Evolutionary conservation across 2,329 filamentous ascomycete genomes (phyloP).

Genomic region (Furcasterigmium sp.): DNA sequence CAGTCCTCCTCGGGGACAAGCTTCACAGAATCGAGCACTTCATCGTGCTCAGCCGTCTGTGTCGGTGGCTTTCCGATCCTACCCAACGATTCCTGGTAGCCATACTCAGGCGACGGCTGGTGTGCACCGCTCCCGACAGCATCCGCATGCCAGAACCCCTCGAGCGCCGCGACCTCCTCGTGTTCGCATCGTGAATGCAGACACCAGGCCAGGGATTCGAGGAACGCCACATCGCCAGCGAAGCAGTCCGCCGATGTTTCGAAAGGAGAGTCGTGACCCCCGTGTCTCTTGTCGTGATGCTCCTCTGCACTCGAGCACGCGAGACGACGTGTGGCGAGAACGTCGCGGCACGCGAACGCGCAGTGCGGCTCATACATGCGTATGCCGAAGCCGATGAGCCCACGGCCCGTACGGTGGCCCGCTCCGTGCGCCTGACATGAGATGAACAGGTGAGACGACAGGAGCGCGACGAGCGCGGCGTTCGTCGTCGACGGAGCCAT

Average conservation of each 20-base stretch:
- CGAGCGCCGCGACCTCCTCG: conserved; percentile 7
- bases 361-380: conserved; percentile 17
- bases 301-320: conserved; percentile 13
- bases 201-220: conserved; percentile 18
- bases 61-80: background rate
- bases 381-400: conserved; percentile 11
- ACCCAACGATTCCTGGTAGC: background rate
- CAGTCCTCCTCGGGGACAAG: conserved; percentile 20
- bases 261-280: conserved; percentile 5
- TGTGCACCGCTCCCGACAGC: background rate
- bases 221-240: conserved; percentile 18
- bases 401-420: background rate
- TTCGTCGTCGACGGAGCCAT: background rate
- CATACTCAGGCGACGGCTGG: background rate
- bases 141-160: conserved; percentile 5
- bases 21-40: conserved; percentile 22
- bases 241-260: conserved; percentile 18
- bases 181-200: conserved; percentile 17
- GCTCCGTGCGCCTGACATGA: background rate
- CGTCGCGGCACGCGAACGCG: conserved; percentile 19
- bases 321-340: conserved; percentile 14
- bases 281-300: conserved; percentile 3
- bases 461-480: background rate
- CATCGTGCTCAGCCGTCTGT: conserved; percentile 2
- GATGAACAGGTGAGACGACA: background rate